Evolutionary conservation across 2,329 filamentous ascomycete genomes (phyloP).

Genomic region (Aspergillus hiratsukae): DNA sequence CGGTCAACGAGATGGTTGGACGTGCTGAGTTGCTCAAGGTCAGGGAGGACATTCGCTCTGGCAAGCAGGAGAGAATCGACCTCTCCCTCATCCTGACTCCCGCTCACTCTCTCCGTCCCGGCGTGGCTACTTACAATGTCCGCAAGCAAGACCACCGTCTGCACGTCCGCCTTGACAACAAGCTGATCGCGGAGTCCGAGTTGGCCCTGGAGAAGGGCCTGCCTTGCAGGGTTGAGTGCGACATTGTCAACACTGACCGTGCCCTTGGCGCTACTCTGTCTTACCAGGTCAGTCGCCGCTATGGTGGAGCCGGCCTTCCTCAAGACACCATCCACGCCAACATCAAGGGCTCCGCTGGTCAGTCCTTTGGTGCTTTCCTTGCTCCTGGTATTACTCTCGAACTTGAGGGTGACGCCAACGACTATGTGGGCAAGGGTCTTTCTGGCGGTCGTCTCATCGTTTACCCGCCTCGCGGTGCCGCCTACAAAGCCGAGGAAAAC

Average conservation of each 20-base stretch:
- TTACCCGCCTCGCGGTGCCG: slow-evolving; percentile 83
- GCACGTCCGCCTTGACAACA: slow-evolving; percentile 91
- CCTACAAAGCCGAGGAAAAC: slow-evolving; percentile 96
- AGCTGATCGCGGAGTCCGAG: slow-evolving; percentile 92
- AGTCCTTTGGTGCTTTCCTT: slow-evolving; percentile 93
- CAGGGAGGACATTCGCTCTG: slow-evolving; percentile 78
- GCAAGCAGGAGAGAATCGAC: slow-evolving; percentile 90
- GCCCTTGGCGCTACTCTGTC: slow-evolving; percentile 89
- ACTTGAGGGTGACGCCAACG: slow-evolving; percentile 91
- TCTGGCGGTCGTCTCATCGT: slow-evolving; percentile 90
- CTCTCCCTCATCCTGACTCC: slow-evolving; percentile 88
- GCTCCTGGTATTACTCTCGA: slow-evolving; percentile 91
- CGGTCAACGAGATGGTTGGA: slow-evolving; percentile 96
- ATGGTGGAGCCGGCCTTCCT: slow-evolving; percentile 82
- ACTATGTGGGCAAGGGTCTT: slow-evolving; percentile 94
- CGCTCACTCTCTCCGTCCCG: slow-evolving; percentile 90
- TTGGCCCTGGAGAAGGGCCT: slow-evolving; percentile 90
- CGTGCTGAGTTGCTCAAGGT: slow-evolving; percentile 82
- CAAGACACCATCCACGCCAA: slow-evolving; percentile 94
- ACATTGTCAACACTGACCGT: slow-evolving; percentile 94
- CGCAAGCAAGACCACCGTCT: slow-evolving; percentile 96
- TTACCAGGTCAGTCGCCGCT: slow-evolving; percentile 91
- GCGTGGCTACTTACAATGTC: slow-evolving; percentile 94
- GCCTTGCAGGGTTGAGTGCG: slow-evolving; percentile 88
- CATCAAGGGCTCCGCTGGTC: slow-evolving; percentile 91